Evolutionary conservation across 164 flowering plant species (phyloP).

Genomic region (Vitis cinerea): DNA sequence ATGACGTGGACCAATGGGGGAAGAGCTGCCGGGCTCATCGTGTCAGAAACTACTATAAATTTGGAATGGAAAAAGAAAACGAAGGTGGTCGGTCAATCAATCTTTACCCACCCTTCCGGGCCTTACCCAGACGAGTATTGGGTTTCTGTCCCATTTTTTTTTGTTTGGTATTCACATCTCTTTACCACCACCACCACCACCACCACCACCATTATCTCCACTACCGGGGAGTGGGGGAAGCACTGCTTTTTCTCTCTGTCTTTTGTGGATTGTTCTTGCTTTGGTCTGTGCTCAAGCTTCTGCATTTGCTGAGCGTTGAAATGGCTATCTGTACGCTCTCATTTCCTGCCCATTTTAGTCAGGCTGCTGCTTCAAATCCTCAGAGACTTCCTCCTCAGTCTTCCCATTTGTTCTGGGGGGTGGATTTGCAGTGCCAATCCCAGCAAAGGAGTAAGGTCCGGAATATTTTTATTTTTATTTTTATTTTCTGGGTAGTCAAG

Average conservation of each 20-base stretch:
- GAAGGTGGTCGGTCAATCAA: too few relatives aligned
- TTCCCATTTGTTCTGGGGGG: conserved; percentile 31
- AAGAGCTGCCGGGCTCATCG: background rate
- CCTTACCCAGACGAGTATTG: background rate
- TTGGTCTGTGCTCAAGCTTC: background rate
- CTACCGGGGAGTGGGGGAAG: too few relatives aligned
- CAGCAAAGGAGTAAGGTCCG: conserved; percentile 45
- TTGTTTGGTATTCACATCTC: background rate
- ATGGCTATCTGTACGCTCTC: conserved; percentile 68
- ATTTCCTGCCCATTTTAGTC: conserved; percentile 33
- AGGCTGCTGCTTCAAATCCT: conserved; percentile 27
- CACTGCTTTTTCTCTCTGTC: background rate
- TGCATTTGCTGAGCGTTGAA: background rate
- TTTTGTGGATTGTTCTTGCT: conserved; percentile 2
- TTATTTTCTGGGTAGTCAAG: background rate
- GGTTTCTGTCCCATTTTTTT: background rate
- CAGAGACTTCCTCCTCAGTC: conserved; percentile 17
- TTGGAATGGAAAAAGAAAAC: background rate
- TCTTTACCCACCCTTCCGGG: background rate
- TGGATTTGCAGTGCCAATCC: conserved; percentile 41
- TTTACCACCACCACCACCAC: background rate
- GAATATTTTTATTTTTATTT: too few relatives aligned
- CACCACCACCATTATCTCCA: too few relatives aligned
- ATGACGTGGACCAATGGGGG: conserved; percentile 55
- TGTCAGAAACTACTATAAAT: background rate